Evolutionary conservation across 2,329 filamentous ascomycete genomes (phyloP).

Genomic region (Sarocladium brachiariae): DNA sequence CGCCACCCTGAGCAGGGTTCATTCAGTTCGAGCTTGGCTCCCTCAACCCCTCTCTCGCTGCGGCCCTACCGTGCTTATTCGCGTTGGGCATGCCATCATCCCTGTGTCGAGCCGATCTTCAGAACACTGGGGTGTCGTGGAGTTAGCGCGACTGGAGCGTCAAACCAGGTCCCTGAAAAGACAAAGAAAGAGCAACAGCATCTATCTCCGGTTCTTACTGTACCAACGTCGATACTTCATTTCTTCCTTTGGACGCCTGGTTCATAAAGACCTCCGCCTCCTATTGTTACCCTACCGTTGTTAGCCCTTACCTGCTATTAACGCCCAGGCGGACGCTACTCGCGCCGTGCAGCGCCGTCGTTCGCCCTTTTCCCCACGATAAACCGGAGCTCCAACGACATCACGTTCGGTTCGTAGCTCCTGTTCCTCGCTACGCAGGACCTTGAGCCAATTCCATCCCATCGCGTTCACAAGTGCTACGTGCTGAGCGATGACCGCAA

Average conservation of each 20-base stretch:
- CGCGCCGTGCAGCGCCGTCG: background rate
- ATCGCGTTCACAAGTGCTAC: background rate
- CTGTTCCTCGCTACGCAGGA: background rate
- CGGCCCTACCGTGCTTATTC: no score
- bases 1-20: no score
- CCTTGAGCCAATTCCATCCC: background rate
- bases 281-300: background rate
- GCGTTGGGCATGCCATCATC: no score
- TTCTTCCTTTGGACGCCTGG: no score
- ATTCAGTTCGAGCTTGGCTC: no score
- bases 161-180: background rate
- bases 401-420: background rate
- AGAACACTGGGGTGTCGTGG: conserved; percentile 1
- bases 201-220: no score
- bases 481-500: background rate
- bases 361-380: background rate
- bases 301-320: background rate
- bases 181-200: background rate
- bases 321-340: background rate
- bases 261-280: no score
- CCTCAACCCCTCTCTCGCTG: background rate
- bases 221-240: no score
- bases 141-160: background rate
- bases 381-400: background rate
- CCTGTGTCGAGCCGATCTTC: conserved; percentile 1